A percentile compares a stretch with the other conserved stretches of the same genome.
phyloP scores from a whole-genome alignment of 2,329 filamentous ascomycete species.

The Cladosporium sp. region DNA sequence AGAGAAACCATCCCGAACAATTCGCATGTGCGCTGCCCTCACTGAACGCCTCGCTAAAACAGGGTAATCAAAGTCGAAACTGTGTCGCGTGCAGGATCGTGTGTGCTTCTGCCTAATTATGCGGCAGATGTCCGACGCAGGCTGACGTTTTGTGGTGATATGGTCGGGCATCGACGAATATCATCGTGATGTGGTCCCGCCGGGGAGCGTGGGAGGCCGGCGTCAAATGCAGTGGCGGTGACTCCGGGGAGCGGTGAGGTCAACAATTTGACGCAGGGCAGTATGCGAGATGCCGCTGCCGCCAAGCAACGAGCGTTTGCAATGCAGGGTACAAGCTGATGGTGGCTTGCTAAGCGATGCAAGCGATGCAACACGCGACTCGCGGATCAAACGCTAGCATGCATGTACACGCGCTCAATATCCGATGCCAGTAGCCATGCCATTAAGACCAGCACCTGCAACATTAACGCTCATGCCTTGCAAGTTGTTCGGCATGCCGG shows the following conservation, averaged over 20 bases:
- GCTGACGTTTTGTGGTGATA: constrained; percentile 1
- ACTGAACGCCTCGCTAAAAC: constrained; percentile 33
- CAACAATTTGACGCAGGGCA: constrained; percentile 6
- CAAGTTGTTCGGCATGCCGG: constrained; percentile 40
- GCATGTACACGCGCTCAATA: constrained; percentile 28
- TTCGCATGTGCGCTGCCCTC: constrained; percentile 21
- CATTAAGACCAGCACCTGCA: constrained; percentile 55
- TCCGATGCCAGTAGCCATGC: constrained; percentile 42
- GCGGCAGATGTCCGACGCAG: neutral
- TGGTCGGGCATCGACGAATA: constrained; percentile 8
- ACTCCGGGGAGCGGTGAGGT: constrained; percentile 8
- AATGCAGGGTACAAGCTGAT: constrained; percentile 21
- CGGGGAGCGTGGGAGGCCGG: constrained; percentile 5
- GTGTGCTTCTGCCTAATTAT: constrained; percentile 9
- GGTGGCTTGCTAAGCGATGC: constrained; percentile 4
- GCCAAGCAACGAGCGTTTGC: constrained; percentile 24
- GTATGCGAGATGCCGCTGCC: constrained; percentile 11
- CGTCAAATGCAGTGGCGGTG: constrained; percentile 13
- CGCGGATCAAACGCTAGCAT: constrained; percentile 15
- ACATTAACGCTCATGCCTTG: constrained; percentile 51
- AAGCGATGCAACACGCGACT: constrained; percentile 6
- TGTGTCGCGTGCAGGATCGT: constrained; percentile 2
- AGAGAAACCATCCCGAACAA: constrained; percentile 33
- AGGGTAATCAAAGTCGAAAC: constrained; percentile 22
- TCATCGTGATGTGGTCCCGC: neutral